These are phyloP conservation scores for Hylodesmum podocarpum DNA, from an alignment of 306 rosid species.

Conservation along the genomic window DNA sequence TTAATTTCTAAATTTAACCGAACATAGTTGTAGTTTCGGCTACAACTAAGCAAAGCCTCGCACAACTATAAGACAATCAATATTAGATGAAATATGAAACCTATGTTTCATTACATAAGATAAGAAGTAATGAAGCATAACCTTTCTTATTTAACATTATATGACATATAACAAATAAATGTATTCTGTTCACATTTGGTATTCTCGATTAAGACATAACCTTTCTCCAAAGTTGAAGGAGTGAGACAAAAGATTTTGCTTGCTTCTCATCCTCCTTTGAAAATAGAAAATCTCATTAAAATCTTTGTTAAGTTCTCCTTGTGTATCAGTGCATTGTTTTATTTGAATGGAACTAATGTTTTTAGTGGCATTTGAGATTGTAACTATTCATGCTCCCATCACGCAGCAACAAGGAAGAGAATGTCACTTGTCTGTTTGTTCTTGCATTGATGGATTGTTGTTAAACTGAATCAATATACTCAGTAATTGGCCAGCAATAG, in stretches of 20 bases:
- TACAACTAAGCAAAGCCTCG: no score
- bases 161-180: not conserved
- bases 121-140: no score
- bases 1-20: no score
- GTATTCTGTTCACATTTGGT: not conserved
- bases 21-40: no score
- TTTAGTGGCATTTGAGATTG: not conserved
- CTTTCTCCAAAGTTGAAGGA: not conserved
- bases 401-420: not conserved
- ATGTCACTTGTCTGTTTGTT: not conserved
- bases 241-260: not conserved
- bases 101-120: not conserved
- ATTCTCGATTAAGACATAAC: no score
- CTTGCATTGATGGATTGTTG: not conserved
- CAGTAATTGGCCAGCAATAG: slow-evolving; percentile 37
- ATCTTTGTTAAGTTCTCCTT: not conserved
- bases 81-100: not conserved
- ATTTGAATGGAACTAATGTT: not conserved
- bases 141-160: no score
- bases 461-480: slow-evolving; percentile 27
- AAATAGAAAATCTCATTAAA: no score
- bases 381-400: not conserved
- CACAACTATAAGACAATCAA: no score
- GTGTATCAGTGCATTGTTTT: not conserved
- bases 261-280: no score